Percentiles rank a stretch among this genome's conserved stretches.
Evolutionary conservation across 257 asterid genomes (phyloP).

Genomic region (Jacaranda copaia): DNA sequence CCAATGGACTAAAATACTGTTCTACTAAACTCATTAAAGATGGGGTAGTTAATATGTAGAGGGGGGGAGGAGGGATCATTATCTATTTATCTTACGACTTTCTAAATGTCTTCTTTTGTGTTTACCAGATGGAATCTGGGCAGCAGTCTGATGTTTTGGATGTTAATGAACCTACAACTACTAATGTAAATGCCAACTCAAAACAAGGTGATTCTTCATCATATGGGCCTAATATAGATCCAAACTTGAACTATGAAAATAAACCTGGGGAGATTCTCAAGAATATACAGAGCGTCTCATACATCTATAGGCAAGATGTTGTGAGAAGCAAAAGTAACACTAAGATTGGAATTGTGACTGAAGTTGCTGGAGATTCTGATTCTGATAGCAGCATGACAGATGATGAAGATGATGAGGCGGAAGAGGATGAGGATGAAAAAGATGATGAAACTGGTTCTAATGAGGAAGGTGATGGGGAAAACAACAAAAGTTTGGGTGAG

Average conservation of each 20-base stretch:
- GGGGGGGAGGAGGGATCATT: neutral
- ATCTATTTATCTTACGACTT: constrained; percentile 5
- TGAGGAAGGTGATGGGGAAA: constrained; percentile 52
- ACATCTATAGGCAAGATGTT: constrained; percentile 92
- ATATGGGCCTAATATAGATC: constrained; percentile 41
- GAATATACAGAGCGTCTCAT: constrained; percentile 61
- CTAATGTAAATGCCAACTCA: constrained; percentile 36
- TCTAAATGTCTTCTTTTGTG: constrained; percentile 31
- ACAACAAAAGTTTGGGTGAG: constrained; percentile 44
- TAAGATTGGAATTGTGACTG: constrained; percentile 83
- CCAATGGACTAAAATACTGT: neutral
- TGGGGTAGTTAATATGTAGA: neutral
- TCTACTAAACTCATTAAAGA: constrained; percentile 8
- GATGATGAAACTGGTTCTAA: constrained; percentile 47
- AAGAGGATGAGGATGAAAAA: constrained; percentile 48
- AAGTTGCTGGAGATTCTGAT: constrained; percentile 96
- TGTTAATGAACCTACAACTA: constrained; percentile 45
- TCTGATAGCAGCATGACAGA: constrained; percentile 81
- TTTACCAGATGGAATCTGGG: constrained; percentile 74
- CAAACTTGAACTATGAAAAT: constrained; percentile 44
- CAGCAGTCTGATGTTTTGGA: constrained; percentile 50
- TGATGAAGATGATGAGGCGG: constrained; percentile 74
- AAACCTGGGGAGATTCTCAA: constrained; percentile 63
- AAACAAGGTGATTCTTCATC: constrained; percentile 45
- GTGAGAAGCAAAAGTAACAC: constrained; percentile 60